Conservation (phyloP, 345 rosid species). For the Luvunga scandens region DNA sequence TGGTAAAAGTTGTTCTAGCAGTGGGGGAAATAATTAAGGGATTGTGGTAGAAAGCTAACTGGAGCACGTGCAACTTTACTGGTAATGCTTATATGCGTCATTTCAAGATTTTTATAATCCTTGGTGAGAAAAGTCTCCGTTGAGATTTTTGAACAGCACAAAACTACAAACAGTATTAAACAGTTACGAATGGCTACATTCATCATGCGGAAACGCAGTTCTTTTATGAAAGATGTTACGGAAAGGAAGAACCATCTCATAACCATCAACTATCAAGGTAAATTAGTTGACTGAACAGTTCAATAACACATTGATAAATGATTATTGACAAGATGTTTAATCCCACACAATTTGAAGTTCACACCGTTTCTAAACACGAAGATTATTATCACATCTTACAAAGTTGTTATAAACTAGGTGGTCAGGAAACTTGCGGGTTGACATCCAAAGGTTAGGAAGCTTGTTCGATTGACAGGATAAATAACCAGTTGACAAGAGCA, state of each 20-base stretch:
- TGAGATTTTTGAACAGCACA: neutral
- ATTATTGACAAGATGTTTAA: neutral
- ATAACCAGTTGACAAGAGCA: neutral
- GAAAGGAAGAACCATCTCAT: too few relatives aligned
- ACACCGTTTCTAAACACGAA: neutral
- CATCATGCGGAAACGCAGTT: too few relatives aligned
- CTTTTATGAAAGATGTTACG: too few relatives aligned
- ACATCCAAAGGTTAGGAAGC: neutral
- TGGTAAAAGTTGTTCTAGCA: too few relatives aligned
- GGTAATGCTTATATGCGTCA: too few relatives aligned
- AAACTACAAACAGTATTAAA: neutral
- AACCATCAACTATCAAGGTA: too few relatives aligned
- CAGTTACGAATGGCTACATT: too few relatives aligned
- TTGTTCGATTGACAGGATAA: neutral
- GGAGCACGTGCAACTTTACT: neutral
- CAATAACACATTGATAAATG: neutral
- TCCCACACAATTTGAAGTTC: neutral
- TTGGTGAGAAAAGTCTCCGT: neutral
- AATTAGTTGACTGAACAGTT: neutral
- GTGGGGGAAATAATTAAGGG: neutral
- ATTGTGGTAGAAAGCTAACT: neutral
- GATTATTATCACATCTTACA: neutral
- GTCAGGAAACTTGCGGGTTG: neutral
- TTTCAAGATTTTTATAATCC: neutral
- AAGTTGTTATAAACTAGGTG: neutral